Conservation (phyloP, 352 stramenopile genomes). For the Globisporangium irregulare region DNA sequence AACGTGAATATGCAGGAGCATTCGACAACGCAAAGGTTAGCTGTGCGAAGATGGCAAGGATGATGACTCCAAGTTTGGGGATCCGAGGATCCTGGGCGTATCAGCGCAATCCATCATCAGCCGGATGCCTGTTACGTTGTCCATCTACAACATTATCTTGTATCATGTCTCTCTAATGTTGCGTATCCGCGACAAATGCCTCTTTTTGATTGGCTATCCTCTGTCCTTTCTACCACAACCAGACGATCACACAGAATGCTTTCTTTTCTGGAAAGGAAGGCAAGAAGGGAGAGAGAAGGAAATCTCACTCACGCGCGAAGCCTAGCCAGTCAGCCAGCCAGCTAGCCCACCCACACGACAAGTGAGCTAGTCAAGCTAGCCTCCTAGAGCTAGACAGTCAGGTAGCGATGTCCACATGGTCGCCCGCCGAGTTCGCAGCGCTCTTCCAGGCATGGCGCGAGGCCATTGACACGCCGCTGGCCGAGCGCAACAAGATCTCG, state of each 20-base stretch:
- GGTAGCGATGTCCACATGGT: slow-evolving; percentile 13
- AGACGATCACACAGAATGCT: not conserved
- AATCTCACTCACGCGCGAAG: not conserved
- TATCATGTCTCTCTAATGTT: not conserved
- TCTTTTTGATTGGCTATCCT: not conserved
- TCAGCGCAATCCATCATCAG: no score
- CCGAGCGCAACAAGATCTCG: slow-evolving; percentile 18
- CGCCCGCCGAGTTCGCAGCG: slow-evolving; percentile 11
- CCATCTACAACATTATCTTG: not conserved
- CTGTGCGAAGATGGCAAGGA: no score
- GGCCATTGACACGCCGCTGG: slow-evolving; percentile 13
- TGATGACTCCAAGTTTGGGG: no score
- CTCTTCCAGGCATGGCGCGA: slow-evolving; percentile 20
- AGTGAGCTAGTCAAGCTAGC: not conserved
- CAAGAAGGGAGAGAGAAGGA: not conserved
- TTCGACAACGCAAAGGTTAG: no score
- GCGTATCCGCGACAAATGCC: not conserved
- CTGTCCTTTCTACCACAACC: not conserved
- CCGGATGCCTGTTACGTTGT: not conserved
- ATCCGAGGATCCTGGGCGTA: no score
- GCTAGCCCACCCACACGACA: not conserved
- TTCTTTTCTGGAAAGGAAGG: not conserved
- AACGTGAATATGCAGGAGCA: no score
- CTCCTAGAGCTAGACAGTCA: not conserved
- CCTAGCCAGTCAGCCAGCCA: not conserved